Base-by-base conservation (phyloP, 1,284 basidiomycete species). In the Tylopilus sp. region DNA sequence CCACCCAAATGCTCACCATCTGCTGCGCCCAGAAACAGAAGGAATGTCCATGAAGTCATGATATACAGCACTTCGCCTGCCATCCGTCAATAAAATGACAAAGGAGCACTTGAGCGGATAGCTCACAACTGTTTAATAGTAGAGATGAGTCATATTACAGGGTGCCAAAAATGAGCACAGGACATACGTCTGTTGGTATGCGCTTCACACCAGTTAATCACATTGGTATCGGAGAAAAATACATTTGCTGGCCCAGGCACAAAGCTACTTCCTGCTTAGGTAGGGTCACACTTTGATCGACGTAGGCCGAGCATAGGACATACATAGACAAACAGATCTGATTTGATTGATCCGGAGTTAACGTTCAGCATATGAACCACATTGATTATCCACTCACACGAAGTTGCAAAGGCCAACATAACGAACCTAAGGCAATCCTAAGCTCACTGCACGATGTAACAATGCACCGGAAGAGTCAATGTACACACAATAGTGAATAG, bases 41-140 rank as follows among this genome's bases (percentile, higher is more conserved):
- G 1, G 11, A 33, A 20, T 17, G 19, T 20, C 52, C 51, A 53
- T 5, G 1, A 0, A 1, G 7, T 7, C 19, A 32, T 11, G 15
- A 19, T 6, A 32, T 11, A 0, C 1, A 39, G 7, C 22, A 37
- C 54, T 19, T 17, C 7, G 39, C 52, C 52, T 54, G 29, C 3
- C 6, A n/a, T 22, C 25, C 2, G 7, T 41, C 15, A 25, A 19
- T 17, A 25, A 9, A 13, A 4, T 35, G 13, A 19, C 13, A n/a
- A 9, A 11, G 7, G 9, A n/a, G 14, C 11, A 7, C 2, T 19
- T 6, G 7, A 1, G 2, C 5, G 11, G 9, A 15, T 4, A 15
- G 13, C 52, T 47, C 20, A 53, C 52, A 44, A 7, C 51, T 53
- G 25, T 26, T n/a, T 14, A n/a, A n/a, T 15, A 13, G 24, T 19